Conservation (phyloP, 305 asterid genomes). For the Nicotiana rustica region DNA sequence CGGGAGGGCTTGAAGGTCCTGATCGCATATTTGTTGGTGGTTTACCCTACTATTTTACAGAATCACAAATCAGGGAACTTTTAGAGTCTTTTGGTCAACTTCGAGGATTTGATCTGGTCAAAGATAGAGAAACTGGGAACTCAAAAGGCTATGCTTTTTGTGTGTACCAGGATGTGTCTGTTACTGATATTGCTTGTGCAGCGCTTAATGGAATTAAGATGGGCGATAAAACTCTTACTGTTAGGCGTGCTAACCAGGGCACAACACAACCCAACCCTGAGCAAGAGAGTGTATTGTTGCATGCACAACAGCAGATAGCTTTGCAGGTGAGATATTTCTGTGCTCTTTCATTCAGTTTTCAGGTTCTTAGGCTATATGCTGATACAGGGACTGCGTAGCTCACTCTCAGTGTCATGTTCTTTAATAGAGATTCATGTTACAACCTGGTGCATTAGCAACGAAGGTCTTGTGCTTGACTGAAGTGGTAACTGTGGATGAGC, state of each 20-base stretch:
- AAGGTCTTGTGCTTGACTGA: constrained; percentile 89
- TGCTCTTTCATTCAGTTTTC: constrained; percentile 27
- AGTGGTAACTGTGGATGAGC: constrained; percentile 82
- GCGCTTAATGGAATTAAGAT: constrained; percentile 95
- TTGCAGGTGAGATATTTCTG: constrained; percentile 63
- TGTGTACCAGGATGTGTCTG: constrained; percentile 90
- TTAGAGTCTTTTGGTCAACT: constrained; percentile 96
- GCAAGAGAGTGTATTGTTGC: constrained; percentile 89
- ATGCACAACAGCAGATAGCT: constrained; percentile 94
- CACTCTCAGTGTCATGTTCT: constrained; percentile 29
- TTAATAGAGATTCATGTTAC: constrained; percentile 78
- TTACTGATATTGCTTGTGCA: constrained; percentile 96
- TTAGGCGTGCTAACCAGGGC: constrained; percentile 94
- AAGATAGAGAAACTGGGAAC: constrained; percentile 96
- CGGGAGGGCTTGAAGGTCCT: constrained; percentile 97
- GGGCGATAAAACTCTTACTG: constrained; percentile 97
- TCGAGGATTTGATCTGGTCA: constrained; percentile 93
- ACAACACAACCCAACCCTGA: constrained; percentile 85
- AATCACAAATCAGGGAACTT: constrained; percentile 90
- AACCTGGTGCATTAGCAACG: constrained; percentile 65
- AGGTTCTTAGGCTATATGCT: constrained; percentile 6
- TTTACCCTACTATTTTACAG: constrained; percentile 90
- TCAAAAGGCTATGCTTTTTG: constrained; percentile 98
- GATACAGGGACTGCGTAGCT: not conserved
- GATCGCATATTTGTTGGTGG: constrained; percentile 97